Base-by-base conservation (phyloP, 1,139 yeast genomes). In the Saccharomycopsis hybrid region DNA sequence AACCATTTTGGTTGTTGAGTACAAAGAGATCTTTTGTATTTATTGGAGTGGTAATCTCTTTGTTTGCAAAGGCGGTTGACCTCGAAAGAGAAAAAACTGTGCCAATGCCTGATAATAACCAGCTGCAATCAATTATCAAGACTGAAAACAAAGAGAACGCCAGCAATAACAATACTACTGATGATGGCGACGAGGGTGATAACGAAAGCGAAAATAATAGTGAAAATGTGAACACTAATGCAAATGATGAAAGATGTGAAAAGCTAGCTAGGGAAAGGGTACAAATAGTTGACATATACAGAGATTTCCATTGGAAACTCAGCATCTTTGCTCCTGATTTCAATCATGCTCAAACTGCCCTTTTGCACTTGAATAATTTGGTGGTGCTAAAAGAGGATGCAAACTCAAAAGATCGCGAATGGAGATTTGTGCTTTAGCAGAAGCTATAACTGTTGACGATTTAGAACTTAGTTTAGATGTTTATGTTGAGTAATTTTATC, bases 1-100 rank as follows among this genome's bases (percentile, higher is more conserved):
- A 55, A 44, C 54, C 58, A 7, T 60, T 59, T 49, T 60, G 61
- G 59, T 57, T 59, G 38, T 47, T 56, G 2, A 53, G 47, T 43
- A 55, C 61, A 9, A 47, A 58, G 5, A 54, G 52, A 30, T 59
- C 58, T 0, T 58, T 60, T 13, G 56, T 58, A n/a, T 55, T 57
- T 33, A 54, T 58, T 24, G 61, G 60, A 2, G 56, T 56, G 32
- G 52, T 57, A 4, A 41, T 51, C 5, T 55, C 54, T 13, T 46
- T 60, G 28, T 18, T 18, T 18, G 18, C 18, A 18, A 18, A 18
- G 18, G 18, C 18, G 18, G 18, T 18, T 18, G 18, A 18, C 18
- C 18, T 18, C 18, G 18, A 18, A 18, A 18, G 18, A 18, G 18
- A 18, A 18, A 18, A 18, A 18, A 18, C 18, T 18, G 18, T 18